phyloP scores from a whole-genome alignment of 2,329 filamentous ascomycete genomes.

The Sarocladium strictum region DNA sequence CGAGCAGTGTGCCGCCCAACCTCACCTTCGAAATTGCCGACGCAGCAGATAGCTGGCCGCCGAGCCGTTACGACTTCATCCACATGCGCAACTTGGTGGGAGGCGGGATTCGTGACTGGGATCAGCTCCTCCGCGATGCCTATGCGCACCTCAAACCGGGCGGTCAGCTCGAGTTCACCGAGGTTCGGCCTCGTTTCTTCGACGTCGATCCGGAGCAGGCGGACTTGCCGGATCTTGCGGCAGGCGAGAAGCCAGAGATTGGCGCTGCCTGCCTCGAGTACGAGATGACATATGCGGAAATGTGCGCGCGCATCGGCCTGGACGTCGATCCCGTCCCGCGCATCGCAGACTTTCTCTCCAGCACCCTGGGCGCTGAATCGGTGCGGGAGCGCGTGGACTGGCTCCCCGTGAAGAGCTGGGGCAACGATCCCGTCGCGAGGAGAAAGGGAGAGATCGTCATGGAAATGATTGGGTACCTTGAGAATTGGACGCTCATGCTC shows the following conservation, averaged over 20 bases:
- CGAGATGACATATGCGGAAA: conserved; percentile 23
- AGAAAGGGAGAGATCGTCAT: conserved; percentile 30
- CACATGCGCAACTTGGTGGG: conserved; percentile 37
- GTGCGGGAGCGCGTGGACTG: conserved; percentile 35
- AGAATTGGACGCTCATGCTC: conserved; percentile 26
- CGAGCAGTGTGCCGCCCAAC: conserved; percentile 47
- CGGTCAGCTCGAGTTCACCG: conserved; percentile 38
- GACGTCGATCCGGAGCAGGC: conserved; percentile 24
- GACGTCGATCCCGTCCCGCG: conserved; percentile 34
- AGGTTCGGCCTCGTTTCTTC: conserved; percentile 33
- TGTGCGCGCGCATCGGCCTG: conserved; percentile 23
- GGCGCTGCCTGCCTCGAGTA: conserved; percentile 27
- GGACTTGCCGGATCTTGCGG: conserved; percentile 10
- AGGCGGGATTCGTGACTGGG: conserved; percentile 39
- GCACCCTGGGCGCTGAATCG: conserved; percentile 31
- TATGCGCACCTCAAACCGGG: conserved; percentile 36
- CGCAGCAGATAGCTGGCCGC: conserved; percentile 41
- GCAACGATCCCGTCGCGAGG: conserved; percentile 30
- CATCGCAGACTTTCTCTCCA: conserved; percentile 26
- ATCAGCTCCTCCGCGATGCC: conserved; percentile 26
- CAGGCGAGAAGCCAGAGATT: conserved; percentile 16
- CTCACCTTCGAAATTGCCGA: conserved; percentile 55
- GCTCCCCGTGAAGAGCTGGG: conserved; percentile 34
- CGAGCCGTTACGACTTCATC: conserved; percentile 32
- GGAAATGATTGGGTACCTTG: conserved; percentile 26